Conservation (phyloP, 768 basidiomycete species). For the Mrakia frigida region DNA sequence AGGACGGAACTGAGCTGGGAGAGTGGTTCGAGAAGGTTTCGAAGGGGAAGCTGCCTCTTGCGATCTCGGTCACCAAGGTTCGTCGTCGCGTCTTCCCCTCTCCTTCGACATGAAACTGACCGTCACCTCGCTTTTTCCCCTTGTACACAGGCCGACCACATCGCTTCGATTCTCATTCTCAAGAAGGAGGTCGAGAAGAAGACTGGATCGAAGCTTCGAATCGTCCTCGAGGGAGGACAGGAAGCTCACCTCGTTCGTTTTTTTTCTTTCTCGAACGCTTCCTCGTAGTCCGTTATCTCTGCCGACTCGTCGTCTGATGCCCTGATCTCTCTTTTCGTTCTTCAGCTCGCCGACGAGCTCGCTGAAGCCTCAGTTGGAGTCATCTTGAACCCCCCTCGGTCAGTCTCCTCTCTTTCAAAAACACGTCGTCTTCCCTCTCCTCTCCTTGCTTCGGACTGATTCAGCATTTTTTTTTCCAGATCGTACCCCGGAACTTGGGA, state of each 20-base stretch:
- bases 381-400: constrained; percentile 58
- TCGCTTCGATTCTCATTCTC: constrained; percentile 60
- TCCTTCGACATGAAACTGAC: not conserved
- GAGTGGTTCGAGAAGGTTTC: constrained; percentile 19
- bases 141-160: constrained; percentile 53
- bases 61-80: constrained; percentile 58
- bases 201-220: constrained; percentile 21
- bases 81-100: constrained; percentile 48
- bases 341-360: constrained; percentile 64
- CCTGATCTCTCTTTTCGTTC: constrained; percentile 59
- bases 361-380: constrained; percentile 64
- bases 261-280: constrained; percentile 48
- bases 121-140: not conserved
- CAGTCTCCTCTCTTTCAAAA: not conserved
- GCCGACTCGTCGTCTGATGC: not conserved
- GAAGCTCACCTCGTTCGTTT: constrained; percentile 43
- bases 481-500: constrained; percentile 73
- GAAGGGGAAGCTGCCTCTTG: constrained; percentile 56
- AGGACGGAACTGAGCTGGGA: constrained; percentile 21
- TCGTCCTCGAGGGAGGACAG: constrained; percentile 44
- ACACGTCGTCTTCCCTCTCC: not conserved
- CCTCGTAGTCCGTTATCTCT: too few species aligned
- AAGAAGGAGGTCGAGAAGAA: constrained; percentile 60
- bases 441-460: not conserved
- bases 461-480: not conserved